Base-by-base conservation (phyloP, 306 rosid genomes). In the Prunus fruticosa region DNA sequence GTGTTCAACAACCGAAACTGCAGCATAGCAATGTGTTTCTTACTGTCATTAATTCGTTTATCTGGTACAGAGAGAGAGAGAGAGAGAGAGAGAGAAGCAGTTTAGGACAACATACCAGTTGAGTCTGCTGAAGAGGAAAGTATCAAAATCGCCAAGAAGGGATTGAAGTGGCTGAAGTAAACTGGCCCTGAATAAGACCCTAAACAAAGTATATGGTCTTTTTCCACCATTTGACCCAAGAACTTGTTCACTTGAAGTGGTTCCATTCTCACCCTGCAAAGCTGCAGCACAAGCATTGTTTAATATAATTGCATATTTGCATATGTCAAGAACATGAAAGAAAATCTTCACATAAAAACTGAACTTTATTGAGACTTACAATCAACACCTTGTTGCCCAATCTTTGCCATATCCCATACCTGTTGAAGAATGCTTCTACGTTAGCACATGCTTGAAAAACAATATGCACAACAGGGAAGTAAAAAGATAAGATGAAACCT, bases 391-490 rank as follows among this genome's bases (percentile, higher is more conserved):
- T 87, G 93, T 78, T 91, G 97, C 84, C 99, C 97, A 77, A 96
- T 93, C 88, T 88, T 91, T 76, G 97, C 91, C 97, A 92, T 96
- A 87, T 96, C 97, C 99, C 99, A 96, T 32, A 96, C 87, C 99
- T 95, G 81, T 16, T 13, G 20, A 84, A 57, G 70, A 45, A 80
- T 32, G 61, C 68, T 82, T 71, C 52, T 66, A 25, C 45, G 70
- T 75, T 70, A 87, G 66, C 61, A 72, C 20, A 58, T 19, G 58
- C 28, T 53, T 47, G 50, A 52, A 58, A 27, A 51, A 72, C 62
- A 67, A 54, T 14, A 16, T 3, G 34, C 52, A 34, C 28, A 38
- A 9, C 6, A 20, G 76, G 67, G 7, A 77, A 50, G 71, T 49
- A 65, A 61, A 28, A 68, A 16, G 18, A 70, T 43, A 47, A 43